Evolutionary conservation across 169 alveolate species (phyloP).

Genomic region (Theileria annulata): DNA sequence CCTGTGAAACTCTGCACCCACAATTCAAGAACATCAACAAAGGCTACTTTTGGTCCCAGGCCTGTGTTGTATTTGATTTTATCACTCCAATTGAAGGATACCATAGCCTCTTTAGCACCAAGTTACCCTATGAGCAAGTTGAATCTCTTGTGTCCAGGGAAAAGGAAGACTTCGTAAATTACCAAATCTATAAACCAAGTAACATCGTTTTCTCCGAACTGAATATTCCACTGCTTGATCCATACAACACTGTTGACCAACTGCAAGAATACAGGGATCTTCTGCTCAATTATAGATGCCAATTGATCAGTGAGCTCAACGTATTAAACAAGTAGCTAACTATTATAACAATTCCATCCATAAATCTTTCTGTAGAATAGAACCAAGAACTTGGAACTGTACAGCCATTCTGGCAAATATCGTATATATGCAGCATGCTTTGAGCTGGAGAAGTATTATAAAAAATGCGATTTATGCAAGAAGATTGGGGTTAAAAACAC

Average conservation of each 20-base stretch:
- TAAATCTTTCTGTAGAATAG: not conserved
- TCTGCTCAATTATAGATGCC: constrained; percentile 34
- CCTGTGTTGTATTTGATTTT: constrained; percentile 48
- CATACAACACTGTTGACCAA: not conserved
- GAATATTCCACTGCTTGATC: constrained; percentile 30
- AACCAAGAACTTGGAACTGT: not conserved
- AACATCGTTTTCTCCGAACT: constrained; percentile 32
- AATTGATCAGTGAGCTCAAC: constrained; percentile 6
- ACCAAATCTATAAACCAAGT: not conserved
- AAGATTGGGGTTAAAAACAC: constrained; percentile 10
- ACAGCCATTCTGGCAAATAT: not conserved
- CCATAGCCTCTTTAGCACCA: not conserved
- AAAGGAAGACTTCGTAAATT: not conserved
- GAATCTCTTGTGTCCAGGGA: not conserved
- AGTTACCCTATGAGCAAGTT: not conserved
- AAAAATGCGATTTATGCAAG: constrained; percentile 28
- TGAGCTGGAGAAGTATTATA: constrained; percentile 11
- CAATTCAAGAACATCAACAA: constrained; percentile 19
- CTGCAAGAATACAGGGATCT: not conserved
- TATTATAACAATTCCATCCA: not conserved
- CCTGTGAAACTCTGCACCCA: constrained; percentile 55
- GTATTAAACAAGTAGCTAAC: not conserved
- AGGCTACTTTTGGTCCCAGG: constrained; percentile 5
- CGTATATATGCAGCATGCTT: constrained; percentile 34
- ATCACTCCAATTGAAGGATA: constrained; percentile 39